Evolutionary conservation across 345 rosid genomes (phyloP).

Genomic region (Lepidium aucheri): DNA sequence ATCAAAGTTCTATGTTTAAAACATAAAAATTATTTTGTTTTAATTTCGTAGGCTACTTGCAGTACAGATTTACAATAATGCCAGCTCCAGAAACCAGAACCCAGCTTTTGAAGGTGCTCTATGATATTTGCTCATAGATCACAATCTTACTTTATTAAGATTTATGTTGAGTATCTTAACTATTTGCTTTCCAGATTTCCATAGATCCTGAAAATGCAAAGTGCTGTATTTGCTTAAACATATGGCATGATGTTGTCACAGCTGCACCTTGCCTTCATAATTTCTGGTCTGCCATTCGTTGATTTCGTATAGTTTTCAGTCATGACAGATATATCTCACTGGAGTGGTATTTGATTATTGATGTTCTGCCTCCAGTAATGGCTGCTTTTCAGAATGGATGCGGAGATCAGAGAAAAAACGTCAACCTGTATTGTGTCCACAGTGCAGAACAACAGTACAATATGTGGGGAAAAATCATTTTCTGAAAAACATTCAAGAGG

Average conservation of each 20-base stretch:
- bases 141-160: not conserved
- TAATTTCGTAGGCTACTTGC: constrained; percentile 43
- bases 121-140: not conserved
- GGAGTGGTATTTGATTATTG: constrained; percentile 10
- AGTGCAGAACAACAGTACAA: constrained; percentile 79
- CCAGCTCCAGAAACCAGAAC: constrained; percentile 36
- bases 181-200: constrained; percentile 42
- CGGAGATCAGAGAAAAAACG: constrained; percentile 65
- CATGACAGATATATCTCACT: not conserved
- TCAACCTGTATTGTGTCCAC: constrained; percentile 71
- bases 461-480: constrained; percentile 85
- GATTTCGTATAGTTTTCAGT: not conserved
- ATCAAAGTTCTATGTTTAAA: no score
- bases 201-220: constrained; percentile 70
- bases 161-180: not conserved
- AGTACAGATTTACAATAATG: constrained; percentile 63
- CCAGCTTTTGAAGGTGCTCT: constrained; percentile 47
- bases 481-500: constrained; percentile 73
- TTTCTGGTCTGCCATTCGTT: constrained; percentile 53
- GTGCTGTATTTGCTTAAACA: constrained; percentile 86
- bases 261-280: constrained; percentile 95
- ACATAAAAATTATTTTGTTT: not conserved
- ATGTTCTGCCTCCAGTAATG: constrained; percentile 56
- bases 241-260: constrained; percentile 93
- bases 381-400: constrained; percentile 96